Percentiles rank a stretch among this genome's conserved stretches.
Conservation (phyloP, 495 filamentous ascomycete genomes). For the Achaetomiella virescens region DNA sequence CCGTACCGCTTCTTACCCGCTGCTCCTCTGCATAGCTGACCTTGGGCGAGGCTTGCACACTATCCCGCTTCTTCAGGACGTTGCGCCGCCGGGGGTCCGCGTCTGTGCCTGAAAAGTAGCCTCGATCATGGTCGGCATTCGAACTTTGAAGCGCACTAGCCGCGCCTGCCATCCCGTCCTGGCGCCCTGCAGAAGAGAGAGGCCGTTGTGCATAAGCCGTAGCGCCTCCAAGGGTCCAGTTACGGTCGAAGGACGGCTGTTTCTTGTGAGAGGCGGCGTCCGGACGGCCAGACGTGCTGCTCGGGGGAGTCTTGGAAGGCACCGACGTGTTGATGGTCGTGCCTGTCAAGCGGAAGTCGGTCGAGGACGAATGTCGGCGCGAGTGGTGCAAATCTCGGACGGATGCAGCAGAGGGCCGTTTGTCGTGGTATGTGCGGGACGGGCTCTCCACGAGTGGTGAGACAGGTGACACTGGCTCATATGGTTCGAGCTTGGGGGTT, state of each 20-base stretch:
- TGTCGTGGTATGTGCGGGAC: constrained; percentile 41
- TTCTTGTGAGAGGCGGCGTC: constrained; percentile 56
- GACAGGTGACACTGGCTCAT: constrained; percentile 36
- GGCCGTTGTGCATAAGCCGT: constrained; percentile 27
- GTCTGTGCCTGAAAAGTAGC: constrained; percentile 91
- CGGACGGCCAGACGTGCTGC: constrained; percentile 32
- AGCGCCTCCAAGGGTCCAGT: constrained; percentile 72
- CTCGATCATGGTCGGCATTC: constrained; percentile 67
- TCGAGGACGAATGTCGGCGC: constrained; percentile 86
- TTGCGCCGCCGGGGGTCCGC: constrained; percentile 67
- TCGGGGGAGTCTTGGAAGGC: constrained; percentile 30
- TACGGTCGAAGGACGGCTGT: constrained; percentile 79
- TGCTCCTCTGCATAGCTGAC: constrained; percentile 70
- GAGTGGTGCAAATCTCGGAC: constrained; percentile 78
- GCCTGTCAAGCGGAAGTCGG: constrained; percentile 54
- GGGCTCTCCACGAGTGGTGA: constrained; percentile 52
- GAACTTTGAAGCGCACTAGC: constrained; percentile 34
- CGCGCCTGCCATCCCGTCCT: constrained; percentile 29
- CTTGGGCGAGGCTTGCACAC: constrained; percentile 44
- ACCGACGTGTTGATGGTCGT: constrained; percentile 21
- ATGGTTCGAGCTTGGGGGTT: constrained; percentile 37
- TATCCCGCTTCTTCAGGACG: constrained; percentile 73
- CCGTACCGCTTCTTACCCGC: constrained; percentile 51
- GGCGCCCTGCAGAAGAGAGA: constrained; percentile 42
- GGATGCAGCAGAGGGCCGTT: constrained; percentile 70